Evolutionary conservation across 2,329 filamentous ascomycete genomes (phyloP).

Genomic region (Aspergillus brasiliensis): DNA sequence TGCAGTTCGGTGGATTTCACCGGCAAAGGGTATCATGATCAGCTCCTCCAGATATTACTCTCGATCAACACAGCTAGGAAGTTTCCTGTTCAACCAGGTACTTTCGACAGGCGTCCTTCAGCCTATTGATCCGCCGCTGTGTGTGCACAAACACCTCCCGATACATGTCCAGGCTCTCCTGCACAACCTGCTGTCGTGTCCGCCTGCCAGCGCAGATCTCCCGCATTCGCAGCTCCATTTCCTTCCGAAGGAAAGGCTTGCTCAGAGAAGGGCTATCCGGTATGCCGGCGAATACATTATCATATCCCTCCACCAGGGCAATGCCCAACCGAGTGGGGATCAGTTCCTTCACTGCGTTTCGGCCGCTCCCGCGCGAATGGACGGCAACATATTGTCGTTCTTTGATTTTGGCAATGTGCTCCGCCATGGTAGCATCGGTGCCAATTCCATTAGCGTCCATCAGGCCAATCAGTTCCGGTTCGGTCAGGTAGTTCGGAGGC

Average conservation of each 20-base stretch:
- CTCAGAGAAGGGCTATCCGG: conserved; percentile 67
- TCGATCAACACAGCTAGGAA: conserved; percentile 15
- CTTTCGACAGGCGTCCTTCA: conserved; percentile 61
- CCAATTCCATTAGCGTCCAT: conserved; percentile 99
- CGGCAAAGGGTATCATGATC: conserved; percentile 9
- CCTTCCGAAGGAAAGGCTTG: conserved; percentile 93
- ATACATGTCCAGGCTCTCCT: conserved; percentile 84
- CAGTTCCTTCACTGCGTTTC: conserved; percentile 72
- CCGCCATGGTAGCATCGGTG: conserved; percentile 98
- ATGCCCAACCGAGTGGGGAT: conserved; percentile 90
- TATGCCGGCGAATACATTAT: conserved; percentile 88
- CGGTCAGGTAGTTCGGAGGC: conserved; percentile 83
- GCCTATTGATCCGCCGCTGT: conserved; percentile 68
- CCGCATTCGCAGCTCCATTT: conserved; percentile 98
- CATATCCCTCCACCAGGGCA: conserved; percentile 90
- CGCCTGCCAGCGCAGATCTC: conserved; percentile 88
- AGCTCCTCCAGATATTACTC: neutral
- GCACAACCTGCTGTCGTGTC: conserved; percentile 72
- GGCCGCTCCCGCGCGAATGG: conserved; percentile 53
- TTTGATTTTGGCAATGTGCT: conserved; percentile 96
- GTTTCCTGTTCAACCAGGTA: conserved; percentile 51
- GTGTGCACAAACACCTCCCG: conserved; percentile 82
- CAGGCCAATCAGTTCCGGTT: conserved; percentile 89
- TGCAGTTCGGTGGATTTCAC: neutral
- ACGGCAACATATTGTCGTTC: conserved; percentile 82